phyloP scores from a whole-genome alignment of 1,284 basidiomycete genomes.

The Cryptococcus sp. region DNA sequence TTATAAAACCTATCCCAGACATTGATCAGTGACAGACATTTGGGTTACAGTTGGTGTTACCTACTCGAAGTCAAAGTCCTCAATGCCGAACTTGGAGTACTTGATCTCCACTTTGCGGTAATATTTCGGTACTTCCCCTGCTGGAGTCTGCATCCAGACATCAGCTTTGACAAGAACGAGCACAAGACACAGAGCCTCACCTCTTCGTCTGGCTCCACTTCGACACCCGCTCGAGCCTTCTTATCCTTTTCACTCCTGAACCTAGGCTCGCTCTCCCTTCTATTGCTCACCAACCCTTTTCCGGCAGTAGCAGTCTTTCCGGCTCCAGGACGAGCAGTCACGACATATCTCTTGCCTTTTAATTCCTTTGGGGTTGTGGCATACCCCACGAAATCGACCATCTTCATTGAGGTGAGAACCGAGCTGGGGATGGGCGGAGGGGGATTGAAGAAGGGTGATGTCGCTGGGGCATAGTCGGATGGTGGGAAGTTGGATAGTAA shows the following conservation, averaged over 20 bases:
- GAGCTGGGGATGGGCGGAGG: conserved; percentile 74
- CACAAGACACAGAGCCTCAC: conserved; percentile 4
- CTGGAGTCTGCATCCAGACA: conserved; percentile 18
- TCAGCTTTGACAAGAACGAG: neutral
- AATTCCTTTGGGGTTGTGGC: conserved; percentile 80
- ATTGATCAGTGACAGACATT: neutral
- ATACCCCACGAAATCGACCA: conserved; percentile 85
- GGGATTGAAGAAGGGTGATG: conserved; percentile 59
- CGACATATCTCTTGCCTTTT: conserved; percentile 77
- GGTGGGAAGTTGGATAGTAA: conserved; percentile 76
- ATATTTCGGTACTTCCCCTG: conserved; percentile 68
- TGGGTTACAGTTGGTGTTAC: conserved; percentile 24
- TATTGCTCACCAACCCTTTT: conserved; percentile 11
- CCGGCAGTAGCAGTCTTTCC: conserved; percentile 37
- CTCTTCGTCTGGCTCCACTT: conserved; percentile 31
- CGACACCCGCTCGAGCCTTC: conserved; percentile 48
- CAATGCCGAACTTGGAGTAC: conserved; percentile 98
- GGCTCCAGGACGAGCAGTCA: conserved; percentile 48
- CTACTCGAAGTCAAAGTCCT: conserved; percentile 95
- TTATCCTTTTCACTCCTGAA: conserved; percentile 80
- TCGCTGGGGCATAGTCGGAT: conserved; percentile 47
- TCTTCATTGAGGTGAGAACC: conserved; percentile 74
- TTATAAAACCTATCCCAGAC: conserved; percentile 76
- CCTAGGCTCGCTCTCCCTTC: conserved; percentile 58
- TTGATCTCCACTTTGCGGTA: conserved; percentile 96